These are phyloP conservation scores for Saxophila tyrrhenica DNA, from an alignment of 495 filamentous ascomycete species.

Conservation along the genomic window DNA sequence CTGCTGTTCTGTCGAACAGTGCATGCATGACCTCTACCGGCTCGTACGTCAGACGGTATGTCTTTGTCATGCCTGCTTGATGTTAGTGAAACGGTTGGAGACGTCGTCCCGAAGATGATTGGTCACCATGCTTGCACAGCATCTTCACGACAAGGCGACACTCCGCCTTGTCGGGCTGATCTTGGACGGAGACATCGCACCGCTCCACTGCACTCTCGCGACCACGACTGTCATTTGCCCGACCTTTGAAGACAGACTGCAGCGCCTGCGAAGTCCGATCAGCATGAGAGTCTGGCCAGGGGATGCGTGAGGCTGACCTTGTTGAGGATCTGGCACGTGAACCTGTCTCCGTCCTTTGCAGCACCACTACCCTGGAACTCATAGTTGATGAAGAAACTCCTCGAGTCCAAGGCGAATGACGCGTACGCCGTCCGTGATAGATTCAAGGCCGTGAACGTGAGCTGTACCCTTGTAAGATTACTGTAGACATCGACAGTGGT, in stretches of 20 bases:
- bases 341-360: conserved; percentile 38
- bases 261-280: conserved; percentile 41
- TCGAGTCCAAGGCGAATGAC: conserved; percentile 60
- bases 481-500: not conserved
- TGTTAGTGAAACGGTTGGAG: not conserved
- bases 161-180: conserved; percentile 55
- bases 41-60: conserved; percentile 87
- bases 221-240: conserved; percentile 47
- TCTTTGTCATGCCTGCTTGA: conserved; percentile 66
- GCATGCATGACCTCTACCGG: conserved; percentile 70
- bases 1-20: conserved; percentile 61
- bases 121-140: conserved; percentile 68
- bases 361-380: conserved; percentile 40
- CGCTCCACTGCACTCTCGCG: conserved; percentile 71
- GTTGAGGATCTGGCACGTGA: conserved; percentile 63
- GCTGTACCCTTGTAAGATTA: conserved; percentile 35
- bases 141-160: conserved; percentile 75
- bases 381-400: conserved; percentile 75
- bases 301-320: conserved; percentile 37
- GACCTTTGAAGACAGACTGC: conserved; percentile 61
- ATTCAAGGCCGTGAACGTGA: conserved; percentile 75
- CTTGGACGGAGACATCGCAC: conserved; percentile 75
- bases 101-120: not conserved
- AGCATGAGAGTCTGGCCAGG: not conserved
- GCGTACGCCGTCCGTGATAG: conserved; percentile 88